These are phyloP conservation scores for Phytophthora uliginosa DNA, from an alignment of 352 stramenopile genomes.

Conservation along the genomic window DNA sequence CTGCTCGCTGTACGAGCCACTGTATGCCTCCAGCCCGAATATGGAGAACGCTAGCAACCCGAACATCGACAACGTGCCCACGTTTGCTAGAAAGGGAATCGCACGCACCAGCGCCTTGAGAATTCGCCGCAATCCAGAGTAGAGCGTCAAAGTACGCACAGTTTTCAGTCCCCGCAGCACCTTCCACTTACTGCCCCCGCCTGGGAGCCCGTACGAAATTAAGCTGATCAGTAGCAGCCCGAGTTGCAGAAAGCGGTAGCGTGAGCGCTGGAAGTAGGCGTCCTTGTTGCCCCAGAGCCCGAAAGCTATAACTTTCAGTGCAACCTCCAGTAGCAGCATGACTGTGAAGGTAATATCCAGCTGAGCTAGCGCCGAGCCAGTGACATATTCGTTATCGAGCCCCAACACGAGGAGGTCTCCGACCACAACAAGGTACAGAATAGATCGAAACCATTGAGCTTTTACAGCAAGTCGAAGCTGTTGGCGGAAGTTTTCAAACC, in stretches of 20 bases:
- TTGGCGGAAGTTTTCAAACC: slow-evolving; percentile 38
- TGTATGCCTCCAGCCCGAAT: slow-evolving; percentile 79
- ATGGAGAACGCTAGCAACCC: slow-evolving; percentile 84
- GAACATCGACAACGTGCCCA: slow-evolving; percentile 77
- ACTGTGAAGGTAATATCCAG: slow-evolving; percentile 78
- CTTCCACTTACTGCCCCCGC: slow-evolving; percentile 42
- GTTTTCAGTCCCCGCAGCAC: slow-evolving; percentile 78
- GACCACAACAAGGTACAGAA: slow-evolving; percentile 59
- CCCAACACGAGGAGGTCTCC: slow-evolving; percentile 67
- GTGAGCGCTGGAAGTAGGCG: slow-evolving; percentile 65
- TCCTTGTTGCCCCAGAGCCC: slow-evolving; percentile 49
- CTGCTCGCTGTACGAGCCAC: slow-evolving; percentile 59
- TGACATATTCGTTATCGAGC: slow-evolving; percentile 63
- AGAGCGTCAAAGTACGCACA: slow-evolving; percentile 69
- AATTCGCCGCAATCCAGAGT: slow-evolving; percentile 73
- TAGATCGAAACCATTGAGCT: slow-evolving; percentile 48
- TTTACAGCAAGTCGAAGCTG: slow-evolving; percentile 53
- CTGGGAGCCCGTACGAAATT: slow-evolving; percentile 49
- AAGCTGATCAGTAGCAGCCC: slow-evolving; percentile 57
- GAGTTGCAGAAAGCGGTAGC: slow-evolving; percentile 66
- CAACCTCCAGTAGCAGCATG: slow-evolving; percentile 66
- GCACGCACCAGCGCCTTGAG: slow-evolving; percentile 70
- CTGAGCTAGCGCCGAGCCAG: slow-evolving; percentile 23
- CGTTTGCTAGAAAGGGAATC: slow-evolving; percentile 82
- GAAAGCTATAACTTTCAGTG: slow-evolving; percentile 66